A percentile compares a stretch with the other conserved stretches of the same genome.
Evolutionary conservation across 257 asterid species (phyloP).

Genomic region (Mitragyna speciosa): DNA sequence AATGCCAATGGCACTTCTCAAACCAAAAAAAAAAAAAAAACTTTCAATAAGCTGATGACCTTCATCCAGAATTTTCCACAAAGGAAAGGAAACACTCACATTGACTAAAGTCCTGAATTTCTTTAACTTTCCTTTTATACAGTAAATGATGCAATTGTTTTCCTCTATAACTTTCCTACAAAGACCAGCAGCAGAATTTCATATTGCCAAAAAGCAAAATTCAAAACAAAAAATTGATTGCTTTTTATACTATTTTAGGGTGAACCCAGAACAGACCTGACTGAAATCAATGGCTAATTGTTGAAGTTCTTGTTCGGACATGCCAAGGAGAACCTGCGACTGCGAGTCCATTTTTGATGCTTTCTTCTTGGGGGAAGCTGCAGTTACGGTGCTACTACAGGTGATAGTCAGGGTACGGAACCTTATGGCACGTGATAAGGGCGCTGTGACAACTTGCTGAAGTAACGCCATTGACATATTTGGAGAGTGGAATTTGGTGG

Average conservation of each 20-base stretch:
- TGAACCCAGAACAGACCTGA: conserved; percentile 38
- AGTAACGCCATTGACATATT: conserved; percentile 45
- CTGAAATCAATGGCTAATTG: conserved; percentile 71
- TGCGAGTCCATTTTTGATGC: conserved; percentile 23
- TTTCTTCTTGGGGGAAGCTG: conserved; percentile 41
- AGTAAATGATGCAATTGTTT: conserved; percentile 81
- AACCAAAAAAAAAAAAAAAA: conserved; percentile 14
- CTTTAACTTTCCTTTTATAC: conserved; percentile 78
- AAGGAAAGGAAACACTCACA: conserved; percentile 43
- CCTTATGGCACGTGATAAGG: conserved; percentile 47
- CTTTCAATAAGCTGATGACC: not conserved
- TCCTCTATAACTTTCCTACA: conserved; percentile 81
- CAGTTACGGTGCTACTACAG: conserved; percentile 25
- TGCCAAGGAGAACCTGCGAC: conserved; percentile 71
- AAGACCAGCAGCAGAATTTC: not conserved
- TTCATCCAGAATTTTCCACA: too few species aligned
- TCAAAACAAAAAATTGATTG: not conserved
- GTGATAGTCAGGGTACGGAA: conserved; percentile 46
- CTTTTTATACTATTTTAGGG: not conserved
- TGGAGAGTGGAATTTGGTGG: not conserved
- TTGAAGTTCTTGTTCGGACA: conserved; percentile 78
- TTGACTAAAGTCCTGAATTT: conserved; percentile 66
- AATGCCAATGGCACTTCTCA: conserved; percentile 78
- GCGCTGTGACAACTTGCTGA: conserved; percentile 38
- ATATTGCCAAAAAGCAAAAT: not conserved